Evolutionary conservation across 2,329 filamentous ascomycete species (phyloP), one percentile per base, ranked within the genome.

Genomic region (Fusarium hostae): DNA sequence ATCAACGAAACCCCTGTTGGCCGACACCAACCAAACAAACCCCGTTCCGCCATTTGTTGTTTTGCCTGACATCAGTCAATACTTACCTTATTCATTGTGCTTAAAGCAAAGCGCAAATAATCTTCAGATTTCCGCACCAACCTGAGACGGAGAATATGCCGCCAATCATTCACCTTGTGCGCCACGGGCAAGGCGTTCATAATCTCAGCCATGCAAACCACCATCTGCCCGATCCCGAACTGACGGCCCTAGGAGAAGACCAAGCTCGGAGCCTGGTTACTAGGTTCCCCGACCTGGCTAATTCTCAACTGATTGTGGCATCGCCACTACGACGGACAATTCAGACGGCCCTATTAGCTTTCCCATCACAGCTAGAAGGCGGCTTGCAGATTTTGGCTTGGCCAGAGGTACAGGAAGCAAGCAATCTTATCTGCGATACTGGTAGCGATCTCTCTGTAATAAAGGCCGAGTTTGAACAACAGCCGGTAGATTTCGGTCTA

Each of bases 121-220:
- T n/a, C n/a, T n/a, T n/a, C n/a, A n/a, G n/a, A n/a, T n/a, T n/a
- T n/a, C n/a, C n/a, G n/a, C n/a, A n/a, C n/a, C n/a, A n/a, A n/a
- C n/a, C n/a, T n/a, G n/a, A n/a, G n/a, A n/a, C n/a, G n/a, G n/a
- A n/a, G n/a, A n/a, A n/a, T 20, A 61, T 59, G 59, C 5, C 52
- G 24, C 52, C 52, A 2, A 35, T 48, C 5, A 59, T 62, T 5
- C 59, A 62, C 34, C 30, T 22, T 9, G 35, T 62, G 3, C 59
- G 59, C 34, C 41, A 62, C 13, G 59, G 59, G 1, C 59, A 62
- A 9, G 59, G 52, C 22, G 41, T 59, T 30, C 35, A 62, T 3
- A 62, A 62, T 6, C 59, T 62, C 3, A 62, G 52, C 20, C n/a
- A 62, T 1, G 52, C 52, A 10, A 59, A 62, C 18, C 41, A 62